Evolutionary conservation across 2,329 filamentous ascomycete genomes (phyloP).

Genomic region (Stachybotrys chlorohalonatus): DNA sequence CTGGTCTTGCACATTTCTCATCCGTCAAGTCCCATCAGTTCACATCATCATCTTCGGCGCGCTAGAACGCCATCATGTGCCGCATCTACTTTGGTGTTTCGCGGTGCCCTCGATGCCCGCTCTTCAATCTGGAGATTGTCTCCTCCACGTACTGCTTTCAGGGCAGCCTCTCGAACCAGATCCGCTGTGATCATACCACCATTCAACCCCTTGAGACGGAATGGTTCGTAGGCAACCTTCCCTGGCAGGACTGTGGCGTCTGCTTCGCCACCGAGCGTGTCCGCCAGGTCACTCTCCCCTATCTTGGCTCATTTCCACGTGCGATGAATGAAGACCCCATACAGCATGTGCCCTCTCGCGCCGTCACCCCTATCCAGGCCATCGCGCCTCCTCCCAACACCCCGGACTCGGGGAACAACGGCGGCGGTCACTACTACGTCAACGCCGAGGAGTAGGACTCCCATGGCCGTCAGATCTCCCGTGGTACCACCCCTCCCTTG

Average conservation of each 20-base stretch:
- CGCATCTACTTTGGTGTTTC: background rate
- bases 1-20: too few relatives aligned
- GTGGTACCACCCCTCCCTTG: too few relatives aligned
- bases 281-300: background rate
- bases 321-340: background rate
- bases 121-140: background rate
- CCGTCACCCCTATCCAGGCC: too few relatives aligned
- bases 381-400: background rate
- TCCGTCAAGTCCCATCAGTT: too few relatives aligned
- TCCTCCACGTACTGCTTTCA: background rate
- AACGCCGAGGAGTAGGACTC: background rate
- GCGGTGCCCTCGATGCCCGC: background rate
- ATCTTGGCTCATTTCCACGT: background rate
- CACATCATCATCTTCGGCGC: too few relatives aligned
- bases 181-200: background rate
- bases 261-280: background rate
- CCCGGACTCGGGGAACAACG: background rate
- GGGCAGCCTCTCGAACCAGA: background rate
- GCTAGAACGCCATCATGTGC: background rate
- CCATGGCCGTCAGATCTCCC: background rate
- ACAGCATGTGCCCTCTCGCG: too few relatives aligned
- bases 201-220: background rate
- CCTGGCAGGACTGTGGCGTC: background rate
- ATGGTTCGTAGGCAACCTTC: background rate
- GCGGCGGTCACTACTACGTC: background rate